These are phyloP conservation scores for Silene uniflora DNA, from an alignment of 148 eudicot genomes.

Conservation along the genomic window DNA sequence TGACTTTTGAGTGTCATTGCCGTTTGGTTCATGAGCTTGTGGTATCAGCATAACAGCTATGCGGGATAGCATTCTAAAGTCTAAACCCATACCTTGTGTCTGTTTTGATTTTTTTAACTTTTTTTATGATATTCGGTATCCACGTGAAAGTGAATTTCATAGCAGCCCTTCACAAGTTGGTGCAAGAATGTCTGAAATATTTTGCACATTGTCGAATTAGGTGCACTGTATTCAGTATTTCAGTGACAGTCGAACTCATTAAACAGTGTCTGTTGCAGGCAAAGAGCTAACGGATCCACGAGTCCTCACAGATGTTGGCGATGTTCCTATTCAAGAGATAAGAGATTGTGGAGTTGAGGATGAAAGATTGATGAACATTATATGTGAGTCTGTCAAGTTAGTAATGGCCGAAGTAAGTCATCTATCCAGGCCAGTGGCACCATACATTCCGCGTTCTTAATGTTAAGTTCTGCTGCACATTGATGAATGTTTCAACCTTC, in stretches of 20 bases:
- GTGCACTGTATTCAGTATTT: background rate
- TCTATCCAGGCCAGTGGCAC: background rate
- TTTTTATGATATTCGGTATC: background rate
- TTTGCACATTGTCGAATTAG: background rate
- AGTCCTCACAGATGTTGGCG: slow-evolving; percentile 92
- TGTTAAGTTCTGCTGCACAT: background rate
- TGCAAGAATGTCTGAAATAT: background rate
- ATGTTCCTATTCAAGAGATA: slow-evolving; percentile 90
- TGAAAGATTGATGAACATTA: slow-evolving; percentile 77
- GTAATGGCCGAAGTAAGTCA: slow-evolving; percentile 87
- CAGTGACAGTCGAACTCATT: background rate
- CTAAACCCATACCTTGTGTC: background rate
- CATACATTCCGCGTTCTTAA: background rate
- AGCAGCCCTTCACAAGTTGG: background rate
- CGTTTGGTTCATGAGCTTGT: background rate
- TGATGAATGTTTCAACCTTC: background rate
- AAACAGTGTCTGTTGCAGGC: slow-evolving; percentile 46
- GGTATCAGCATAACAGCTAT: background rate
- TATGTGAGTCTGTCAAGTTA: slow-evolving; percentile 80
- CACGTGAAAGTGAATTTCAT: background rate
- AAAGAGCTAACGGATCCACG: slow-evolving; percentile 79
- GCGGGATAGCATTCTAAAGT: background rate
- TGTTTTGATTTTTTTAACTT: background rate
- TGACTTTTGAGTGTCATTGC: background rate
- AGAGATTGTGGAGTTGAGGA: slow-evolving; percentile 93